phyloP scores from a whole-genome alignment of 176 grass and related monocot genomes.

The Tillandsia leiboldiana region DNA sequence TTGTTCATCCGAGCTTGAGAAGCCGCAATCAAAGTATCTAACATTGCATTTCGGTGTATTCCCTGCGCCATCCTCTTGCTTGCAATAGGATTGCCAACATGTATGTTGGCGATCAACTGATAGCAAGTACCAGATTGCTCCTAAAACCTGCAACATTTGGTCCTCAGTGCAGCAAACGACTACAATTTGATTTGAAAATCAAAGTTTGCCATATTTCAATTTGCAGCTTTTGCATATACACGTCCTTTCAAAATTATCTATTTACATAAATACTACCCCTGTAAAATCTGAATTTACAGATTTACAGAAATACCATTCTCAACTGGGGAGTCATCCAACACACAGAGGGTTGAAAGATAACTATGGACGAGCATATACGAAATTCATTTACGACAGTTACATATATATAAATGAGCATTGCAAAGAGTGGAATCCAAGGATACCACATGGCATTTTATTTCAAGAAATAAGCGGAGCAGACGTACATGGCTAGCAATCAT shows the following conservation, averaged over 20 bases:
- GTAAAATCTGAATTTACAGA: too few relatives aligned
- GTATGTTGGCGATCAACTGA: constrained; percentile 74
- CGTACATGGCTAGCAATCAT: constrained; percentile 98
- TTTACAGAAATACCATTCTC: too few relatives aligned
- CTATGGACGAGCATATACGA: not conserved
- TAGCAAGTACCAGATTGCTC: constrained; percentile 82
- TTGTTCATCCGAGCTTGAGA: constrained; percentile 3
- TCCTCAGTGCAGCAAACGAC: not conserved
- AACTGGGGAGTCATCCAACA: too few relatives aligned
- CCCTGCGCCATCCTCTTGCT: constrained; percentile 21
- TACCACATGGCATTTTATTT: not conserved
- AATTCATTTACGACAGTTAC: not conserved
- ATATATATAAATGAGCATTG: too few relatives aligned
- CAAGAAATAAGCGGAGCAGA: not conserved
- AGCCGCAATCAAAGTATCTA: constrained; percentile 59
- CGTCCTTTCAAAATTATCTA: too few relatives aligned
- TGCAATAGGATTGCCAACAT: constrained; percentile 76
- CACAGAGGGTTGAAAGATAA: not conserved
- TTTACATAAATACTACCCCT: too few relatives aligned
- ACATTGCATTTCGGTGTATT: constrained; percentile 13
- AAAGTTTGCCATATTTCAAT: too few relatives aligned
- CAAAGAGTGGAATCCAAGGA: not conserved
- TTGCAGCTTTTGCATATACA: too few relatives aligned
- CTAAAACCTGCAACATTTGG: constrained; percentile 45
- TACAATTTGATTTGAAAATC: not conserved